Percentiles rank a stretch among this genome's conserved stretches.
Conservation (phyloP, 495 filamentous ascomycete genomes). For the Tuber calosporum region DNA sequence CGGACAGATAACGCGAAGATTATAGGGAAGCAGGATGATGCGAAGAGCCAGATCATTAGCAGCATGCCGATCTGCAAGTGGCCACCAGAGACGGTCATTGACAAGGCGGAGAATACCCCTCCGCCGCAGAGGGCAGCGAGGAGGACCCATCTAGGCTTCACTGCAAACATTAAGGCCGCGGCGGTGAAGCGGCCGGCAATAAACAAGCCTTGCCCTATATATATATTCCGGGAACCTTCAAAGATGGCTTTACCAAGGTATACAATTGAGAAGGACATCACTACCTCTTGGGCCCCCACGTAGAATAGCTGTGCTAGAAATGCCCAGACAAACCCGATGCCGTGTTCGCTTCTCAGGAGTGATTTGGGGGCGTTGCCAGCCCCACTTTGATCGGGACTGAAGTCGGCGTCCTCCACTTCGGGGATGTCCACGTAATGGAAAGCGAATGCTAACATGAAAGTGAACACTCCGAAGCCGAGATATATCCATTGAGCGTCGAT, state of each 20-base stretch:
- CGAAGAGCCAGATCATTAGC: slow-evolving; percentile 54
- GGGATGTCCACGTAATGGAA: slow-evolving; percentile 62
- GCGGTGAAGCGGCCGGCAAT: slow-evolving; percentile 58
- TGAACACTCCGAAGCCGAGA: slow-evolving; percentile 60
- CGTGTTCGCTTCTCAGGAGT: slow-evolving; percentile 12
- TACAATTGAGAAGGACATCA: slow-evolving; percentile 42
- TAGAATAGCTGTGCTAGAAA: slow-evolving; percentile 59
- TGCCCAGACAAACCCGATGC: slow-evolving; percentile 39
- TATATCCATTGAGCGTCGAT: slow-evolving; percentile 67
- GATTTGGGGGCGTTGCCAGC: not conserved
- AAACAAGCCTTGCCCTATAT: slow-evolving; percentile 52
- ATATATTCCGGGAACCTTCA: slow-evolving; percentile 45
- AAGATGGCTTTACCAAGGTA: slow-evolving; percentile 12
- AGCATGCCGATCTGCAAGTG: slow-evolving; percentile 48
- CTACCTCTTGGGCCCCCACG: slow-evolving; percentile 58
- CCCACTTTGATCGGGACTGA: slow-evolving; percentile 38
- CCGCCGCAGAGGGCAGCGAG: slow-evolving; percentile 52
- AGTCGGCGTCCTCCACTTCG: slow-evolving; percentile 59
- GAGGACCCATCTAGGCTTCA: slow-evolving; percentile 60
- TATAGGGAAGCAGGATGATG: slow-evolving; percentile 54
- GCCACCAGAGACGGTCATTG: slow-evolving; percentile 49
- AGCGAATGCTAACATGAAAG: slow-evolving; percentile 55
- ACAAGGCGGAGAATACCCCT: slow-evolving; percentile 52
- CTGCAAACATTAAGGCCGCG: slow-evolving; percentile 50
- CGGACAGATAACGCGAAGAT: slow-evolving; percentile 57